Percentiles rank a stretch among this genome's conserved stretches.
These are phyloP conservation scores for Fusarium gaditjirri DNA, from an alignment of 2,329 filamentous ascomycete species.

Conservation along the genomic window DNA sequence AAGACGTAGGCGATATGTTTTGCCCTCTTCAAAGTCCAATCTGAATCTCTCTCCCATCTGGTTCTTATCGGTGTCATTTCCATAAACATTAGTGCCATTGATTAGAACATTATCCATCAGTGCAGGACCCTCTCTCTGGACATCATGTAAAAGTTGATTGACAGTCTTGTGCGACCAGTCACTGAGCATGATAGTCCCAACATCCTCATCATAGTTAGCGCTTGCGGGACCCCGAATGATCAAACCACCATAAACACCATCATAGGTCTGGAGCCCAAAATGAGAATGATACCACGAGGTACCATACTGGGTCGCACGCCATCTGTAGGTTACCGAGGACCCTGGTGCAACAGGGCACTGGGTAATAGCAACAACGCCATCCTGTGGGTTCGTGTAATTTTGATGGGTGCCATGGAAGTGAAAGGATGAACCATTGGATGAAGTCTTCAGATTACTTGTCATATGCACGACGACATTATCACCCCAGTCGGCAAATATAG, in stretches of 20 bases:
- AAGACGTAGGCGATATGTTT: constrained; percentile 59
- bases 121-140: constrained; percentile 29
- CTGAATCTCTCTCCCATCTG: constrained; percentile 50
- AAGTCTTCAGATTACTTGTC: constrained; percentile 56
- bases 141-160: constrained; percentile 48
- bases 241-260: constrained; percentile 70
- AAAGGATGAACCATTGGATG: constrained; percentile 67
- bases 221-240: constrained; percentile 70
- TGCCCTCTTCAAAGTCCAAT: constrained; percentile 54
- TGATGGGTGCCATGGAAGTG: constrained; percentile 74
- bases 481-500: constrained; percentile 64
- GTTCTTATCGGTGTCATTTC: constrained; percentile 17
- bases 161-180: constrained; percentile 66
- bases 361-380: constrained; percentile 64
- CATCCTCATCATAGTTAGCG: constrained; percentile 70
- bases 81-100: constrained; percentile 55
- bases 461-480: constrained; percentile 62
- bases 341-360: constrained; percentile 65
- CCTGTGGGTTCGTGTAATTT: constrained; percentile 62
- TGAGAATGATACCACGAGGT: constrained; percentile 72
- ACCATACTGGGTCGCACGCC: constrained; percentile 65
- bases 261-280: constrained; percentile 59
- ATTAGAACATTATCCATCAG: constrained; percentile 58
- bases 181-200: constrained; percentile 67
- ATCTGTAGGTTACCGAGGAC: constrained; percentile 65